Percentiles rank a stretch among this genome's conserved stretches.
Evolutionary conservation across 768 basidiomycete species (phyloP).

Genomic region (Amylocystis lapponica): DNA sequence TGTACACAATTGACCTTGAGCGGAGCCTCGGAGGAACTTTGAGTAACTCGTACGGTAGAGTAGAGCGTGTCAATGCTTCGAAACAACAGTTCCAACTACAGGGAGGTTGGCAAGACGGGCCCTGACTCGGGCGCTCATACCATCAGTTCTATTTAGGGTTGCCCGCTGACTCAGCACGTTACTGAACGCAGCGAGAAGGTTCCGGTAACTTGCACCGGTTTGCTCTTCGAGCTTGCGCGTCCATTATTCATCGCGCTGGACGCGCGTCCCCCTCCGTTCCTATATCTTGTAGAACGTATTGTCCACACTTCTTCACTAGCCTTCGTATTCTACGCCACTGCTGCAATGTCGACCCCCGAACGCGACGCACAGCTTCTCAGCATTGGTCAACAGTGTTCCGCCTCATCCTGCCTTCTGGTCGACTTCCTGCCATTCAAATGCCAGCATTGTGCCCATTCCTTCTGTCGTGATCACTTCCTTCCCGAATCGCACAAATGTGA

Average conservation of each 20-base stretch:
- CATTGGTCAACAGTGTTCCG: constrained; percentile 69
- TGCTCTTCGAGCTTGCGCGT: constrained; percentile 15
- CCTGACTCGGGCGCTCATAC: background rate
- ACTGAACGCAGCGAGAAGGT: constrained; percentile 7
- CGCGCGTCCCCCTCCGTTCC: constrained; percentile 20
- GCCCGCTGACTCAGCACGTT: background rate
- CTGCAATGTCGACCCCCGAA: constrained; percentile 28
- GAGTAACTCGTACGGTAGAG: too few relatives aligned
- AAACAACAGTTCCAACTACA: too few relatives aligned
- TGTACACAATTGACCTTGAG: too few relatives aligned
- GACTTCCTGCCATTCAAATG: constrained; percentile 88
- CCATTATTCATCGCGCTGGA: constrained; percentile 15
- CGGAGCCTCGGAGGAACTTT: too few relatives aligned
- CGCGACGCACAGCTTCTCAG: constrained; percentile 54
- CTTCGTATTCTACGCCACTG: background rate
- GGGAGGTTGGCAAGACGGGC: too few relatives aligned
- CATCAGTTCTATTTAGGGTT: background rate
- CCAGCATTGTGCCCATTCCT: constrained; percentile 64
- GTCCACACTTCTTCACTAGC: background rate
- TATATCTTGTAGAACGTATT: constrained; percentile 1
- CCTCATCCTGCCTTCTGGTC: constrained; percentile 58
- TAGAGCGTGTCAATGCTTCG: too few relatives aligned
- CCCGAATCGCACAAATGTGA: constrained; percentile 62
- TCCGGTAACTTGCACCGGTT: too few relatives aligned
- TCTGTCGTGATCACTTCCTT: constrained; percentile 77